Evolutionary conservation across 2,329 filamentous ascomycete species (phyloP), one percentile per base, ranked within the genome.

Genomic region (Colletotrichum sp.): DNA sequence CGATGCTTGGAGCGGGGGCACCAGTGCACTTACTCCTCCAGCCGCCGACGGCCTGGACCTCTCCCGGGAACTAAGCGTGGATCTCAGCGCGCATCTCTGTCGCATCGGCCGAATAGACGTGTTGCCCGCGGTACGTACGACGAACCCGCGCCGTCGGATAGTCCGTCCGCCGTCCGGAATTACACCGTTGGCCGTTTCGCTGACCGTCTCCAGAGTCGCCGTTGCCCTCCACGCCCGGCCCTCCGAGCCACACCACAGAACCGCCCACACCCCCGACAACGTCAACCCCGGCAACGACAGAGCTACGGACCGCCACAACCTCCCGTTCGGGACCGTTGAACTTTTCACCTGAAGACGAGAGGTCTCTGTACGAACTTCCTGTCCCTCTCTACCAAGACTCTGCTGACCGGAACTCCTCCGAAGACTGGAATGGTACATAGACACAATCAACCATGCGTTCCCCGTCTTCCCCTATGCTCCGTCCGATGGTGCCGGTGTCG

Each of bases 41-140:
- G 34, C 18, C 76, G 76, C 10, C 76, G 73, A 34, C 70, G 70
- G 55, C 76, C 76, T 59, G 76, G 76, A 4, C 76, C 76, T 55
- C 36, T 32, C 0, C 65, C 63, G 13, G 71, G 74, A 26, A 68
- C 64, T 5, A 64, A 64, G 61, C 32, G 52, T 28, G 55, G 7
- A 58, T 58, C 55, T 58, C 55, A 58, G 1, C 55, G 55, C 2
- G 0, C 55, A 58, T 3, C 55, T 58, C 55, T 58, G 24, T 58
- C 55, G 55, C 55, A 28, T 28, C 55, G 55, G 55, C 4, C 55
- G 55, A 58, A 28, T 28, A 58, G 55, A 58, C 24, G 55, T 18
- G 55, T 18, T 58, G 2, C 14, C 55, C 55, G 55, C 55, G 55
- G 55, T 58, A 58, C 55, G 24, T 58, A 58, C 24, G 55, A 58